Base-by-base conservation (phyloP, 306 rosid genomes). In the Vigna reflexopilosa region DNA sequence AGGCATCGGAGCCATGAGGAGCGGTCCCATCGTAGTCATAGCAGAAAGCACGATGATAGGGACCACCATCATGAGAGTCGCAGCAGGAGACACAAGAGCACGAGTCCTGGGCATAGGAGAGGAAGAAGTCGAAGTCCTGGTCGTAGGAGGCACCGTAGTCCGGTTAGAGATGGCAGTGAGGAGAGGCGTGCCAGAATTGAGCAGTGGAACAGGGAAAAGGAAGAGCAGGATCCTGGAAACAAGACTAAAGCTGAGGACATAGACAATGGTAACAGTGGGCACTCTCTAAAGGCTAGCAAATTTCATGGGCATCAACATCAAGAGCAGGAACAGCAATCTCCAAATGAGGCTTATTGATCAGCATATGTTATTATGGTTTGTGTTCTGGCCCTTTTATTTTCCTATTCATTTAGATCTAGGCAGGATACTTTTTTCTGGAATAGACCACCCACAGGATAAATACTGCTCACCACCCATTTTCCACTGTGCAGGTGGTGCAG, bases 401-500 rank as follows among this genome's bases (percentile, higher is more conserved):
- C 14, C 6, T 63, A 52, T 52, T 72, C 50, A 30, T 48, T 3
- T 67, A 75, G 75, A 51, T 13, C 51, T 85, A 77, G 81, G 75
- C 45, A 57, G 36, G 19, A 51, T 34, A 48, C 77, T 83, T 59
- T 4, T 11, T 85, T 83, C 69, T 70, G 54, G 28, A 42, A 50
- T 26, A 56, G 81, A 72, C 75, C 77, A 55, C 78, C 67, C 79
- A 56, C 83, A 75, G 61, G 77, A 83, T 68, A 72, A 86, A 83
- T 83, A 65, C 79, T 81, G 90, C 94, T 91, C 84, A 86, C 90
- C 67, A 83, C 87, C 90, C 91, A 89, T 88, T 85, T 89, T 88
- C 91, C 87, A 83, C 90, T 91, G 91, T 91, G 97, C 94, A 91
- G 97, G 94, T 89, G 85, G 93, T 91, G 88, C 97, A 91, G 97